Evolutionary conservation across 2,329 filamentous ascomycete species (phyloP).

Genomic region (Sarocladiaceae sp.): DNA sequence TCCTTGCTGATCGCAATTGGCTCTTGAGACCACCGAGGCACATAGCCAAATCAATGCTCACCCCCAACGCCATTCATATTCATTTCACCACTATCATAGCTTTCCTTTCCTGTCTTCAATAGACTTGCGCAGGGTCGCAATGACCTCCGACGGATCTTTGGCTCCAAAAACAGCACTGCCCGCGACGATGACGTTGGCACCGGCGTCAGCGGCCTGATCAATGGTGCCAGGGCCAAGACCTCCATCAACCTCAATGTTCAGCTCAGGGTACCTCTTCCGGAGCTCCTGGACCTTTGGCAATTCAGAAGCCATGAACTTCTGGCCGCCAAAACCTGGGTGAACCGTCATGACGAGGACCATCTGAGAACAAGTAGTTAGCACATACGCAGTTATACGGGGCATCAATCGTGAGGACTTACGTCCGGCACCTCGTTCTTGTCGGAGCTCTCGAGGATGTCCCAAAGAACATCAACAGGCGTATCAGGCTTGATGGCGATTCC

Average conservation of each 20-base stretch:
- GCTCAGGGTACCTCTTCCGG: constrained; percentile 74
- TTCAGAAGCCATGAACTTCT: constrained; percentile 97
- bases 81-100: too few species aligned
- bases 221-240: constrained; percentile 85
- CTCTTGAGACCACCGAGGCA: background rate
- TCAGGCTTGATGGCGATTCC: constrained; percentile 94
- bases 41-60: too few species aligned
- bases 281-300: constrained; percentile 88
- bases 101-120: constrained; percentile 57
- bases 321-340: constrained; percentile 91
- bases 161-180: constrained; percentile 95
- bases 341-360: constrained; percentile 99
- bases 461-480: constrained; percentile 85
- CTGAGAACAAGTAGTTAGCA: constrained; percentile 37
- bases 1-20: background rate
- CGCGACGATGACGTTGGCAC: constrained; percentile 96
- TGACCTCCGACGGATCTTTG: constrained; percentile 79
- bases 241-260: constrained; percentile 97
- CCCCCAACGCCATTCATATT: too few species aligned
- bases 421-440: constrained; percentile 76
- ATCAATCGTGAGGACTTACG: constrained; percentile 49
- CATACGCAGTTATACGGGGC: background rate
- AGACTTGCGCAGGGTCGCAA: constrained; percentile 69
- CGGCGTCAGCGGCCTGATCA: constrained; percentile 87
- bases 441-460: constrained; percentile 73